Evolutionary conservation across 139 green algal genomes (phyloP), one percentile per base, ranked within the genome.

Genomic region (Chlamydomonas schloesseri): DNA sequence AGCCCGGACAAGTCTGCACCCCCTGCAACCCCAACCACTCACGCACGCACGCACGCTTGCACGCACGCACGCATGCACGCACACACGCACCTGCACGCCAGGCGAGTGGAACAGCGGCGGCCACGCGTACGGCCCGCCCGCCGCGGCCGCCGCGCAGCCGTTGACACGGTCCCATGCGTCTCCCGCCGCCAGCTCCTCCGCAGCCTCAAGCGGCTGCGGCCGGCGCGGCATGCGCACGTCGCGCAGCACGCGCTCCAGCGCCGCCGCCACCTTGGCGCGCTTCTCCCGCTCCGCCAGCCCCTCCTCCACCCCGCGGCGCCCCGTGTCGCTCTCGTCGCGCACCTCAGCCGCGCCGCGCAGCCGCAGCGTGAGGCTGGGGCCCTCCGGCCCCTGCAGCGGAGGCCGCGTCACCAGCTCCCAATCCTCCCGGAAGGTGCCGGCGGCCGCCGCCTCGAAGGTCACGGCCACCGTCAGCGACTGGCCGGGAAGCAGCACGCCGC

Each of bases 401-500:
- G 80, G 80, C 69, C 34, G 15, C 9, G 80, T 86, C 53, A 79
- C 68, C 29, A 86, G 80, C 80, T 86, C 33, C 80, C 80, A 86
- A 0, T 2, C 62, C 80, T 86, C 80, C 31, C 80, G 80, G 80
- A 86, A 86, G 68, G 68, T 86, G 68, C 80, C 80, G 21, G 80
- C 80, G 0, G 33, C 50, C 9, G 23, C 28, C 28, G 80, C 42
- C 50, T 37, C 34, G 36, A 87, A 87, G 1, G 81, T 81, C 31
- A 87, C 60, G 31, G 55, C 50, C 65, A 75, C 60, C 46, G 82
- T 79, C 64, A 84, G 78, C 64, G 64, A 75, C 42, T 90, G 58
- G 2, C 37, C 42, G 24, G 68, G 55, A 73, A 87, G 80, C 89
- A 92, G 78, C 79, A 67, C 72, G 84, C 88, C 58, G 65, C 78